Base-by-base conservation (phyloP, 148 eudicot genomes). In the Rhododendron williamsianum region DNA sequence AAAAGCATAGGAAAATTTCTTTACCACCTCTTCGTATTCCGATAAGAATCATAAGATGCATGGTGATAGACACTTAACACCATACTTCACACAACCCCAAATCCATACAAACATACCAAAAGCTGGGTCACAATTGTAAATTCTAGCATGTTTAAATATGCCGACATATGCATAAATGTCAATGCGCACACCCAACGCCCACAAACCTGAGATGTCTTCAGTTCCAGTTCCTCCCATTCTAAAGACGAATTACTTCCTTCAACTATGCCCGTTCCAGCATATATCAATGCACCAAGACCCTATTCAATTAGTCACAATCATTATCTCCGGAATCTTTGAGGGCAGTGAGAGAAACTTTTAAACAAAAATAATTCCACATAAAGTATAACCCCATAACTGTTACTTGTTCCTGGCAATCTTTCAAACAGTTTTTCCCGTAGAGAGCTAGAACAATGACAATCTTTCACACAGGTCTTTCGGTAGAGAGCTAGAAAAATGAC, bases 231-330 rank as follows among this genome's bases (percentile, higher is more conserved):
- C 51, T 95, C 98, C 99, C 99, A 97, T 90, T 97, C 99, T 51
- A 88, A 91, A 72, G 92, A 78, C 63, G 98, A 91, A 87, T 90
- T 86, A 87, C 99, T 97, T 87, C 98, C 99, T 88, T 95, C 93
- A 36, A 97, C 99, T 86, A 95, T 94, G 81, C 99, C 99, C 48
- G 99, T 97, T 80, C 99, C 99, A 80, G 99, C 99, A 89, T 92
- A 97, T 83, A 94, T 87, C 76, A 92, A 85, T 86, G 98, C 99
- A 85, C 96, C 98, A 87, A 84, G 81, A 43, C 87, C 98, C 99
- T 96, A 85, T 41, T 78, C 21, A 54, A 51, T 76, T 6, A 11
- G 36, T 13, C 80, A 54, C 78, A 25, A 15, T 30, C 15, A 63
- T 85, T 27, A 45, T 79, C 52, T 81, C 35, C 41, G 21, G 35